Evolutionary conservation across 2,329 filamentous ascomycete genomes (phyloP).

Genomic region (Aspergillus pseudoglaucus): DNA sequence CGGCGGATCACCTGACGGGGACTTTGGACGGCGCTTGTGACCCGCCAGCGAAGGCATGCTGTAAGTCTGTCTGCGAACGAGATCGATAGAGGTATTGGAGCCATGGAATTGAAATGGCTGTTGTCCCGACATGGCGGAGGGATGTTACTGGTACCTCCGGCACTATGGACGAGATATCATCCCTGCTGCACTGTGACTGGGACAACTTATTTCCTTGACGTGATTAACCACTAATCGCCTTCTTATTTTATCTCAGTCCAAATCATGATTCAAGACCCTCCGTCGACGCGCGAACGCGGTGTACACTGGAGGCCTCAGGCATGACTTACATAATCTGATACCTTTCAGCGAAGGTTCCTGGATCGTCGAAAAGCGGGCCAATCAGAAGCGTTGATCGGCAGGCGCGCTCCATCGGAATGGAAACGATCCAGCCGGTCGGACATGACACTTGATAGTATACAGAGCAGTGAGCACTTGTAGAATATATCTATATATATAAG

Average conservation of each 20-base stretch:
- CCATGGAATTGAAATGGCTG: conserved; percentile 44
- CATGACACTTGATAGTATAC: background rate
- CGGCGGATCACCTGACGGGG: conserved; percentile 14
- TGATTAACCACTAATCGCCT: no score
- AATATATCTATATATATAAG: background rate
- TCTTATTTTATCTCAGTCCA: no score
- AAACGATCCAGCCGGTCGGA: background rate
- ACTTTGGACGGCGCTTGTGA: conserved; percentile 40
- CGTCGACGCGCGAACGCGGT: no score
- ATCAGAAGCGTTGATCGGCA: background rate
- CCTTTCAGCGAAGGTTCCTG: background rate
- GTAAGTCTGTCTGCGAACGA: conserved; percentile 35
- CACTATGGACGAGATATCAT: no score
- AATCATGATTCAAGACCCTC: no score
- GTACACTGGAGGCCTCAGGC: conserved; percentile 4
- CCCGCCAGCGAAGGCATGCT: conserved; percentile 40
- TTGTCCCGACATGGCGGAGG: conserved; percentile 17
- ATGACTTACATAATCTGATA: background rate
- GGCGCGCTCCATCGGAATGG: background rate
- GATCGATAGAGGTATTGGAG: conserved; percentile 43
- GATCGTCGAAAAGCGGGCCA: background rate
- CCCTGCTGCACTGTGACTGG: no score
- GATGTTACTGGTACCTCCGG: no score
- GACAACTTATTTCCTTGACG: no score
- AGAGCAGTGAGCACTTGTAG: background rate